Base-by-base conservation (phyloP, 257 asterid species). In the Haberlea rhodopensis region DNA sequence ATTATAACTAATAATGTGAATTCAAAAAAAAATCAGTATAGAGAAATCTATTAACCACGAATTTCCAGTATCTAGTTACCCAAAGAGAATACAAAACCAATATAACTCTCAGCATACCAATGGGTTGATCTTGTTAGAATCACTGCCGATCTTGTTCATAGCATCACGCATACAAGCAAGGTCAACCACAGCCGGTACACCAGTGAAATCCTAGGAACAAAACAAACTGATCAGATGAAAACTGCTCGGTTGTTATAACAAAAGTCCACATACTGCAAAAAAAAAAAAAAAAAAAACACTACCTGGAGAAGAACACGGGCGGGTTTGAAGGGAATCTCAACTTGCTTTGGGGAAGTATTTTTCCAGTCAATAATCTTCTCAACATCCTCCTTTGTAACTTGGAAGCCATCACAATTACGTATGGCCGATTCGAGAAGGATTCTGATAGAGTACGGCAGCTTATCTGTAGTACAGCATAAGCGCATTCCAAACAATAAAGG, bases 141-240 rank as follows among this genome's bases (percentile, higher is more conserved):
- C 96, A 78, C 98, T 87, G 66, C 95, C 96, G 66, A 91, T 96
- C 24, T 77, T 86, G 77, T 87, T 84, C 92, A 91, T 91, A 64
- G 98, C 98, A 89, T 91, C 96, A 54, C 98, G 96, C 96, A 91
- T 91, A 75, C 92, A 88, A 66, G 98, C 96, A 8, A 91, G 83
- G 84, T 91, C 96, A 53, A 91, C 98, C 67, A 91, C 96, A 63
- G 88, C 90, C 22, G 98, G 98, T 20, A 91, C 96, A 65, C 98
- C 98, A 57, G 96, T 91, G 74, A 91, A 91, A 75, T 91, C 98
- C 98, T 91, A 77, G 26, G 67, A 79, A 59, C 37, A 59, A 48
- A 49, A 70, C 16, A 69, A 66, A 67, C 6, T 53, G 69, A 60
- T 61, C 65, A 70, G 60, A 73, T 62, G 19, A 74, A 66, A 57